Evolutionary conservation across 2,329 filamentous ascomycete species (phyloP).

Genomic region (Colletotrichum sp.): DNA sequence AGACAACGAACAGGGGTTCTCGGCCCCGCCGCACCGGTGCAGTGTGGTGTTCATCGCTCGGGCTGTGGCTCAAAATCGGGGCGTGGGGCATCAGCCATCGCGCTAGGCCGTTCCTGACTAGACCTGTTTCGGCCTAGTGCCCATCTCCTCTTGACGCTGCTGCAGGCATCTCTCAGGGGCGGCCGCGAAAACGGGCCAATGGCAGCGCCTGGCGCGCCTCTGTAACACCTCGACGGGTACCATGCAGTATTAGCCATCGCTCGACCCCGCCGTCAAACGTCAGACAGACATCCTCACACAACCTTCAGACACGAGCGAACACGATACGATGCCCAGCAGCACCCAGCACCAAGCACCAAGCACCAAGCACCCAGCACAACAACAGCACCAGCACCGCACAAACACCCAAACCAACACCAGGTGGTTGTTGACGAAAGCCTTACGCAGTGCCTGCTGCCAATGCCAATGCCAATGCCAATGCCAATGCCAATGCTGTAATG

Average conservation of each 20-base stretch:
- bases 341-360: not conserved
- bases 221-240: slow-evolving; percentile 37
- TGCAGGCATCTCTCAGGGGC: slow-evolving; percentile 11
- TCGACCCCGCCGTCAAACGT: slow-evolving; percentile 46
- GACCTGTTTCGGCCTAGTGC: not conserved
- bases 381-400: not conserved
- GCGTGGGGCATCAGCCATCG: not conserved
- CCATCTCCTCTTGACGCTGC: not conserved
- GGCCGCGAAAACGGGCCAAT: slow-evolving; percentile 30
- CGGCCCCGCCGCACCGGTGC: slow-evolving; percentile 15
- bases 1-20: not conserved
- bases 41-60: not conserved
- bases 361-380: not conserved
- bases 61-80: not conserved
- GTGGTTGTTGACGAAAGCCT: not conserved
- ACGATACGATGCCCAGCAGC: not conserved
- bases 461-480: not conserved
- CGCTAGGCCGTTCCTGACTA: slow-evolving; percentile 6
- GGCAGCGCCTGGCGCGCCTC: slow-evolving; percentile 35
- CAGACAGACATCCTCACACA: slow-evolving; percentile 26
- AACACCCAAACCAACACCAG: not conserved
- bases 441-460: not conserved
- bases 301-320: slow-evolving; percentile 20
- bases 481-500: not conserved
- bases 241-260: slow-evolving; percentile 33